Conservation (phyloP, 1,284 basidiomycete species). For the Polyporus tsugae region DNA sequence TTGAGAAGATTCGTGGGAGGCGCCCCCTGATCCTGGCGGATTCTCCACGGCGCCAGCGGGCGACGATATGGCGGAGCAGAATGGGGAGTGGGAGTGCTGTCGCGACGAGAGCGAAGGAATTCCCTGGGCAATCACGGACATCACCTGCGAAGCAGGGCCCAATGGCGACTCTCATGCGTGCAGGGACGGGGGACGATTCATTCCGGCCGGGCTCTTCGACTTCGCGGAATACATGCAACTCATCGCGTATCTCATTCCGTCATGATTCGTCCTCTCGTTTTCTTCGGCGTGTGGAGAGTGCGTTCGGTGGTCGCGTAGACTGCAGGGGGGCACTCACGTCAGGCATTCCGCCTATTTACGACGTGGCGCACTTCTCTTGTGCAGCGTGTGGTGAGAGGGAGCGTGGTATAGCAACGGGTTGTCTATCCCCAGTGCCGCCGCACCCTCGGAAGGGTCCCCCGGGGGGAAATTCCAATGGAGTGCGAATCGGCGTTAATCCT, state of each 20-base stretch:
- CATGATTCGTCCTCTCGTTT: constrained; percentile 16
- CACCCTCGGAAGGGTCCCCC: constrained; percentile 14
- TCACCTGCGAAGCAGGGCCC: constrained; percentile 17
- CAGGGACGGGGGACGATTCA: not conserved
- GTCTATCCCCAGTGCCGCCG: not conserved
- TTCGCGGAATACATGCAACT: not conserved
- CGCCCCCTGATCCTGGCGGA: constrained; percentile 13
- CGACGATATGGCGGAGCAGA: constrained; percentile 6
- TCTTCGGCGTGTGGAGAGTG: not conserved
- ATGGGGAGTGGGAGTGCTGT: constrained; percentile 2
- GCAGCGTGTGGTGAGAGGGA: not conserved
- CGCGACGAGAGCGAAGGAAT: constrained; percentile 6
- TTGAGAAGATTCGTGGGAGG: constrained; percentile 6
- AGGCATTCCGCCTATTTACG: not conserved
- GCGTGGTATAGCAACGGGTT: constrained; percentile 14
- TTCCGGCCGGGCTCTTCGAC: not conserved
- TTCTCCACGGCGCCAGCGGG: constrained; percentile 4
- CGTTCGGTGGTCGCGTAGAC: not conserved
- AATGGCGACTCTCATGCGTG: constrained; percentile 14
- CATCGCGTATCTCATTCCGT: not conserved
- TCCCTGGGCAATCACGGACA: constrained; percentile 23
- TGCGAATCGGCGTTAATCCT: not conserved
- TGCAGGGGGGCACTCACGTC: not conserved
- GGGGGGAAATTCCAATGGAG: constrained; percentile 19
- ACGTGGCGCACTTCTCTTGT: not conserved